Percentiles rank a stretch among this genome's conserved stretches.
Conservation (phyloP, 176 grass and related monocot species). For the Chloris gayana region DNA sequence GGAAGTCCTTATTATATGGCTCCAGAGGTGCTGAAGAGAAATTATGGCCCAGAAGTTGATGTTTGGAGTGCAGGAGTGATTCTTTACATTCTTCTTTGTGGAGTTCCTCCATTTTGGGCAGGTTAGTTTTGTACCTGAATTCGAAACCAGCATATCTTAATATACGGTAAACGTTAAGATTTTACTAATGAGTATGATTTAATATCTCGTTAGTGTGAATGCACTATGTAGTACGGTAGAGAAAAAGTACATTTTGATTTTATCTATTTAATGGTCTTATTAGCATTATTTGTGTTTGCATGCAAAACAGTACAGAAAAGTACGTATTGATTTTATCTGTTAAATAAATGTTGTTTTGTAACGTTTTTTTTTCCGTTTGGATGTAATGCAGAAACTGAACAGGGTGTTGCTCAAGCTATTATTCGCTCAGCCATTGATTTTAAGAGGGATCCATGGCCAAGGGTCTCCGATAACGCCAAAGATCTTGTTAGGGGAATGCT, state of each 20-base stretch:
- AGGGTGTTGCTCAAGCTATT: constrained; percentile 94
- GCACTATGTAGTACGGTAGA: background rate
- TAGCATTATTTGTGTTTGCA: background rate
- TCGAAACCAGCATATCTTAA: background rate
- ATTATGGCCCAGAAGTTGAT: constrained; percentile 94
- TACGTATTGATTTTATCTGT: background rate
- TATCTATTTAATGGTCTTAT: background rate
- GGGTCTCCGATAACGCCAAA: constrained; percentile 90
- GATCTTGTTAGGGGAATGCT: constrained; percentile 82
- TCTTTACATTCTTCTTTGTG: constrained; percentile 93
- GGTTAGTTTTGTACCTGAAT: constrained; percentile 57
- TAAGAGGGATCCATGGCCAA: constrained; percentile 91
- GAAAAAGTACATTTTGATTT: background rate
- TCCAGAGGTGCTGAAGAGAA: constrained; percentile 94
- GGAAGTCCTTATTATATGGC: constrained; percentile 99
- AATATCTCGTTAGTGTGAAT: background rate
- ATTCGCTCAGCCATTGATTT: constrained; percentile 85
- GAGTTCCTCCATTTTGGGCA: constrained; percentile 96
- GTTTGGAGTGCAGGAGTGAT: constrained; percentile 99
- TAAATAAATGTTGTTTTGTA: constrained; percentile 8
- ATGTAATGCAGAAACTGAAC: constrained; percentile 80
- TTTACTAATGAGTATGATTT: background rate
- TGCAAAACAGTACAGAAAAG: background rate
- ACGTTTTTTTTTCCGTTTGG: constrained; percentile 21
- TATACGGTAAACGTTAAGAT: background rate